Conservation (phyloP, 345 rosid species). For the Citrus trifoliata region DNA sequence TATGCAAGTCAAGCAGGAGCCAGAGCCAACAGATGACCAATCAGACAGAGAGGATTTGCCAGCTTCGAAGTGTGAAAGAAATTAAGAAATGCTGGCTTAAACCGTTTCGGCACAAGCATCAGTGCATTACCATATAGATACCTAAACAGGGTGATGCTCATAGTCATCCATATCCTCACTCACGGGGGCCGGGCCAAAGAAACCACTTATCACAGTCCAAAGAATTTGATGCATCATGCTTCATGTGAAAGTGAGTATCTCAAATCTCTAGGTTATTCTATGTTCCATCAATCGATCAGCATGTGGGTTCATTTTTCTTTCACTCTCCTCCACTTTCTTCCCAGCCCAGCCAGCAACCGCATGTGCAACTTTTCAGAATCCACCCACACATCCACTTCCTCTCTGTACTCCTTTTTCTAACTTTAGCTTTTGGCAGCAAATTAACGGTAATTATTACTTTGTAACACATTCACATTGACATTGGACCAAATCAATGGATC, state of each 20-base stretch:
- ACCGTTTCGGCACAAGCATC: neutral
- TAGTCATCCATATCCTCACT: neutral
- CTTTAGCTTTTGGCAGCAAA: conserved; percentile 24
- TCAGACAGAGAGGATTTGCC: neutral
- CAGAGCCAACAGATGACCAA: neutral
- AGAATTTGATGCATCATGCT: neutral
- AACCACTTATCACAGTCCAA: neutral
- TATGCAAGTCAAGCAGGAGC: neutral
- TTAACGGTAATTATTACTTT: neutral
- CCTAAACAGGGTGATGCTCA: neutral
- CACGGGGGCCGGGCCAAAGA: too few species aligned
- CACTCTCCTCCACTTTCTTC: neutral
- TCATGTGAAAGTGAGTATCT: neutral
- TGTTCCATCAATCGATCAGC: conserved; percentile 3
- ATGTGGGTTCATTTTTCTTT: conserved; percentile 3
- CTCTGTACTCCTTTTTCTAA: neutral
- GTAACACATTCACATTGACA: neutral
- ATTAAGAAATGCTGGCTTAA: neutral
- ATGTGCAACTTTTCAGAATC: conserved; percentile 57
- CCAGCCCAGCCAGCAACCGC: conserved; percentile 4
- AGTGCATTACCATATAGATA: too few species aligned
- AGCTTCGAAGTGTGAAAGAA: neutral
- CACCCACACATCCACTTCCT: conserved; percentile 20
- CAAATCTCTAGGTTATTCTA: neutral
- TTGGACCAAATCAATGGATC: neutral